Conservation (phyloP, 225 moss, liverwort and hornwort species). For the Straminergon stramineum region DNA sequence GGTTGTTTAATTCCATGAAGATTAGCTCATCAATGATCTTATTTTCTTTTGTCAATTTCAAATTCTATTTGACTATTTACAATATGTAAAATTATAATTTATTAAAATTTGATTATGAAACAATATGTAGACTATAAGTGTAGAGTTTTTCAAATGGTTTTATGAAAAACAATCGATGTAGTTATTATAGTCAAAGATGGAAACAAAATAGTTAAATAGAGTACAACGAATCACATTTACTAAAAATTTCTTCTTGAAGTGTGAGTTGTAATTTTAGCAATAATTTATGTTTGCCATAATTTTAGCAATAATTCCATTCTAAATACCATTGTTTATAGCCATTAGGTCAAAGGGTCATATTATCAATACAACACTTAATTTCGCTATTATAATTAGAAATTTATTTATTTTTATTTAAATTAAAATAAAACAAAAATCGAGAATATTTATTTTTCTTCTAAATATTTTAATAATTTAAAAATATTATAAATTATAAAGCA, state of each 20-base stretch:
- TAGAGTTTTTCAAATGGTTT: neutral
- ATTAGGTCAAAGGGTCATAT: no score
- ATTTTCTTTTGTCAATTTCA: neutral
- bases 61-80: neutral
- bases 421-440: no score
- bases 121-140: rapidly evolving
- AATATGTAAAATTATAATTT: neutral
- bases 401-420: no score
- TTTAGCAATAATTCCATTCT: neutral
- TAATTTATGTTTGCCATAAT: no score
- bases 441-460: no score
- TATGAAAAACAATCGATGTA: neutral
- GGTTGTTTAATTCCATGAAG: no score
- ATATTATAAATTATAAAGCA: no score
- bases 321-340: neutral
- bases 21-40: neutral
- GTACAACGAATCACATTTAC: no score
- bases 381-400: no score
- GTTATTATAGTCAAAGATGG: neutral
- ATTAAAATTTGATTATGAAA: no score
- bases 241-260: neutral
- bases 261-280: neutral
- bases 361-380: no score
- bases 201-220: neutral
- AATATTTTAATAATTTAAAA: no score